Base-by-base conservation (phyloP, 192 early-diverging fungal genomes). In the Coemansia sp. region DNA sequence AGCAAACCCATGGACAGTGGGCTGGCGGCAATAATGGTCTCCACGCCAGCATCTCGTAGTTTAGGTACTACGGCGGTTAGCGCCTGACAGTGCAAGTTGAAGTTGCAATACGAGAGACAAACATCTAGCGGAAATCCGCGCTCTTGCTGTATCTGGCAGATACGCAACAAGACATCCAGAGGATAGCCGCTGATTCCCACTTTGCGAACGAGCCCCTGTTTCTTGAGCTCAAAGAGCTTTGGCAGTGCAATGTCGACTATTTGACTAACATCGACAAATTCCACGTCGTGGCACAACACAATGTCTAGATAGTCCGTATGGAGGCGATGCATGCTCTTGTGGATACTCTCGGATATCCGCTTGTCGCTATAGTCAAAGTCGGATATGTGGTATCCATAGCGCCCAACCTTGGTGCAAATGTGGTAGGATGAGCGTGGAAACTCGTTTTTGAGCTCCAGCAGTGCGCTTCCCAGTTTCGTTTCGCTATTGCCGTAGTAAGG, bases 111-210 rank as follows among this genome's bases (percentile, higher is more conserved):
- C 6, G 88, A 87, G 6, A 90, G 64, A 40, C 89, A 73, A 21
- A 85, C 79, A 64, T 90, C 89, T 11, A 90, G 65, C 4, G 86
- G 87, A 33, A 77, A 72, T 2, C 80, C 79, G 26, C 79, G 72
- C 23, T 71, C 67, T n/a, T 85, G 69, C 55, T 90, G 85, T 14
- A 84, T 59, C 45, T 83, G 67, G 7, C 88, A 83, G 40, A 92
- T 81, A 7, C 76, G 76, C 26, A 89, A 58, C 10, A 92, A 69
- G 5, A 87, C 82, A 6, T 84, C 75, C 4, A 92, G 65, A 2
- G 91, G 89, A 71, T 90, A 92, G 0, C 87, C 90, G 57, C 86
- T 88, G 59, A 86, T 85, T 4, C 91, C 91, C 5, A 92, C 89
- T 50, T 85, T 81, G 34, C 83, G 84, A 33, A 92, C 83, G 37